phyloP scores from a whole-genome alignment of 2,329 filamentous ascomycete genomes.

The Biscogniauxia marginata region DNA sequence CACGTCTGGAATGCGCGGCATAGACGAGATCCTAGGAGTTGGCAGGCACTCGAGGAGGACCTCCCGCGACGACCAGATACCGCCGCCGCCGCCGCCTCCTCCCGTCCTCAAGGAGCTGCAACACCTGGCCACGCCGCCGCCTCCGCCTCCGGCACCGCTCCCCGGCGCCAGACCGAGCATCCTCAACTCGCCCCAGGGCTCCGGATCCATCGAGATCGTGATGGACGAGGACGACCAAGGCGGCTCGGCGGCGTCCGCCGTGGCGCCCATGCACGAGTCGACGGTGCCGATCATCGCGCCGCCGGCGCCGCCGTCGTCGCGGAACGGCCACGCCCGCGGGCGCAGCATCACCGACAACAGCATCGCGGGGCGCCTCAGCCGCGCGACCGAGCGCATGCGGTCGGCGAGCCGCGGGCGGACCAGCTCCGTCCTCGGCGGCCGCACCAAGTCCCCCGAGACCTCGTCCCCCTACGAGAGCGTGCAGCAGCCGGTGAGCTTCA shows the following conservation, averaged over 20 bases:
- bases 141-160: conserved; percentile 60
- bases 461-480: conserved; percentile 40
- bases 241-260: conserved; percentile 22
- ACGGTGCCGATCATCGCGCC: conserved; percentile 45
- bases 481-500: conserved; percentile 29
- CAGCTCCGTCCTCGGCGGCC: conserved; percentile 35
- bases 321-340: conserved; percentile 53
- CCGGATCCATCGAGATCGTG: conserved; percentile 64
- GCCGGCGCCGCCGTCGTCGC: conserved; percentile 42
- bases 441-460: conserved; percentile 40
- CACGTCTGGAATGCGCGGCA: conserved; percentile 43
- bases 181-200: conserved; percentile 42
- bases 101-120: conserved; percentile 62
- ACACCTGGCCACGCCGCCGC: conserved; percentile 59
- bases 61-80: conserved; percentile 51
- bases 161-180: conserved; percentile 42
- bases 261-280: conserved; percentile 40
- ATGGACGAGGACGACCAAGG: conserved; percentile 57
- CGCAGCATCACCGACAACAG: conserved; percentile 53
- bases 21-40: conserved; percentile 45
- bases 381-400: conserved; percentile 59
- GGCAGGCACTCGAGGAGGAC: conserved; percentile 38
- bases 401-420: conserved; percentile 58
- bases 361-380: conserved; percentile 53
- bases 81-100: conserved; percentile 50